These are phyloP conservation scores for Olyra latifolia DNA, from an alignment of 176 grass and related monocot species.

Conservation along the genomic window DNA sequence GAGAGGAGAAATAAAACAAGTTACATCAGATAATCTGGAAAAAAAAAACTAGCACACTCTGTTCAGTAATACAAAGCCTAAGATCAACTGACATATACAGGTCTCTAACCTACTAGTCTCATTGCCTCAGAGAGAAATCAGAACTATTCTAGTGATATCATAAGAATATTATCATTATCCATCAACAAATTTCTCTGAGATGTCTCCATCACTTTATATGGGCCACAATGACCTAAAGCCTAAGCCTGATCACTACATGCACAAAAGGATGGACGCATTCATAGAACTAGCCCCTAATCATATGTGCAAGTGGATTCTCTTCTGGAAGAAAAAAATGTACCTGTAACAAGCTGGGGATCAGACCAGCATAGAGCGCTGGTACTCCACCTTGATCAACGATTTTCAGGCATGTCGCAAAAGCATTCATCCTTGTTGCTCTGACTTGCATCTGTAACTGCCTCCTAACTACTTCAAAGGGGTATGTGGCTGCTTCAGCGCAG, in stretches of 20 bases:
- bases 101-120: not conserved
- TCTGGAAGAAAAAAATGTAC: conserved; percentile 41
- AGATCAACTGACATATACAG: conserved; percentile 1
- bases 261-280: not conserved
- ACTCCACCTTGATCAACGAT: conserved; percentile 94
- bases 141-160: not conserved
- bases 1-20: conserved; percentile 22
- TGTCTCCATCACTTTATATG: not conserved
- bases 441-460: conserved; percentile 94
- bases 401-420: conserved; percentile 80
- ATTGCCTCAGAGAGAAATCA: not conserved
- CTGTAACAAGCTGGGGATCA: conserved; percentile 98
- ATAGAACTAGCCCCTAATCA: not conserved
- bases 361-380: conserved; percentile 86
- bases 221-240: not conserved
- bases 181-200: not conserved
- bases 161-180: not conserved
- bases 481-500: conserved; percentile 89
- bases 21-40: not conserved
- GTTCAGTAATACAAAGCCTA: not conserved
- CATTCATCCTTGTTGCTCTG: conserved; percentile 83
- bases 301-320: conserved; percentile 17
- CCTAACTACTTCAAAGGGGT: conserved; percentile 95
- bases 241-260: not conserved
- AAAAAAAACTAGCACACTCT: not conserved